Evolutionary conservation across 768 basidiomycete species (phyloP), one percentile per base, ranked within the genome.

Genomic region (Amanita pallidorosea): DNA sequence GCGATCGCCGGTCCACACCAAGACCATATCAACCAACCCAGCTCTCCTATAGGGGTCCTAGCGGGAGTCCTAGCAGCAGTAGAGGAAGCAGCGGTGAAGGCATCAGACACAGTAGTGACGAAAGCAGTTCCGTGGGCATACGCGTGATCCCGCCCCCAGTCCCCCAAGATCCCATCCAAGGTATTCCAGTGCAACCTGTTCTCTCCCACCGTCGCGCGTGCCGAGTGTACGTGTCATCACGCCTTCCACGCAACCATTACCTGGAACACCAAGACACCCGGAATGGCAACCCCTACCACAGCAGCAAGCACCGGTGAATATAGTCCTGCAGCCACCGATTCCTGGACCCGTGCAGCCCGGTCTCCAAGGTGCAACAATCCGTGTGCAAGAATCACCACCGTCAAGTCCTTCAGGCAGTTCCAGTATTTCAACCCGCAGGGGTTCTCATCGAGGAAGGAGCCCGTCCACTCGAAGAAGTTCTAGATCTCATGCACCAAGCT

Each of bases 221-320:
- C 51, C 47, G 12, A 42, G 45, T 40, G 38, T 53, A 9, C 58
- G 59, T 27, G 57, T 51, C 40, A 55, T 57, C 52, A 53, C 61
- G 31, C 56, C 53, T 37, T 47, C 46, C 33, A 38, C 54, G 52
- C 18, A 54, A 34, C 44, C 54, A 44, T 52, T 41, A 13, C 60
- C 61, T 37, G 58, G 59, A 43, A 58, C 61, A 35, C 55, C 61
- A 18, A 54, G 59, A 48, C 63, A 64, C 31, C 60, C 61, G 17
- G 63, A 57, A 38, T 34, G 57, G 33, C 62, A 60, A 45, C 58
- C 56, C 13, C 58, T 51, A 15, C 57, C 58, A 27, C 66, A 61
- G 49, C 61, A 57, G 36, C 58, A 55, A 11, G 60, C 44, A 47
- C 63, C 57, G 37, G 47, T 58, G 42, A 54, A 63, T 23, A 53